phyloP scores from a whole-genome alignment of 2,329 filamentous ascomycete genomes.

The Eurotiales sp. region DNA sequence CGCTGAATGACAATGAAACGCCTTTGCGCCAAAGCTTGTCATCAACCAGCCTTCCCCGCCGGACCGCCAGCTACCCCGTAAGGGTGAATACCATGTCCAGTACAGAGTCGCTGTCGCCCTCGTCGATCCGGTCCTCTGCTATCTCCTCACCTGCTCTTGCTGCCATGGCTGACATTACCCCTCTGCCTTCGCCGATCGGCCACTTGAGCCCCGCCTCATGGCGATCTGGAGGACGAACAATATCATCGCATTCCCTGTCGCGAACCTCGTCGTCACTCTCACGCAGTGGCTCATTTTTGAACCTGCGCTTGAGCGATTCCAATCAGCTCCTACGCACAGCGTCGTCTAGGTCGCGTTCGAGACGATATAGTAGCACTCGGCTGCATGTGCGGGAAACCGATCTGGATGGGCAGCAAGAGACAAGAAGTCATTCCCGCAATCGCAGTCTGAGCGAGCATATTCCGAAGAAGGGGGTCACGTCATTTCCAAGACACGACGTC shows the following conservation, averaged over 20 bases:
- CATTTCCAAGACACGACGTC: constrained; percentile 66
- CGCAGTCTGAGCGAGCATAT: constrained; percentile 86
- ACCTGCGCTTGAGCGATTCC: constrained; percentile 34
- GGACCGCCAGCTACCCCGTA: constrained; percentile 43
- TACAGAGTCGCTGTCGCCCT: constrained; percentile 52
- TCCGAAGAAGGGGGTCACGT: constrained; percentile 65
- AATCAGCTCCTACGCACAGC: constrained; percentile 30
- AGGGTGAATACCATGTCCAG: constrained; percentile 36
- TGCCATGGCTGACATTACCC: constrained; percentile 75
- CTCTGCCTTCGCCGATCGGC: constrained; percentile 69
- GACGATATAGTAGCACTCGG: constrained; percentile 39
- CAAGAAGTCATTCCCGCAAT: constrained; percentile 60
- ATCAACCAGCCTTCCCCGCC: constrained; percentile 39
- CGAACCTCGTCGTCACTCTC: constrained; percentile 41
- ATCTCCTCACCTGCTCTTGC: constrained; percentile 71
- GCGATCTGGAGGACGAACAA: constrained; percentile 57
- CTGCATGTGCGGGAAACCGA: constrained; percentile 21
- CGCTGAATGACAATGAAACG: constrained; percentile 30
- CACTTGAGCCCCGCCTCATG: constrained; percentile 41
- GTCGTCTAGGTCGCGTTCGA: constrained; percentile 28
- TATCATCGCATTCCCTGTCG: constrained; percentile 48
- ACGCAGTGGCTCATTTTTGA: constrained; percentile 32
- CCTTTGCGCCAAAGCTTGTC: constrained; percentile 39
- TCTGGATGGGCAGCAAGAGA: constrained; percentile 24
- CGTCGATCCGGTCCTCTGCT: constrained; percentile 55